Conservation (phyloP, 75 land plant genomes). For the Azolla pinnata region DNA sequence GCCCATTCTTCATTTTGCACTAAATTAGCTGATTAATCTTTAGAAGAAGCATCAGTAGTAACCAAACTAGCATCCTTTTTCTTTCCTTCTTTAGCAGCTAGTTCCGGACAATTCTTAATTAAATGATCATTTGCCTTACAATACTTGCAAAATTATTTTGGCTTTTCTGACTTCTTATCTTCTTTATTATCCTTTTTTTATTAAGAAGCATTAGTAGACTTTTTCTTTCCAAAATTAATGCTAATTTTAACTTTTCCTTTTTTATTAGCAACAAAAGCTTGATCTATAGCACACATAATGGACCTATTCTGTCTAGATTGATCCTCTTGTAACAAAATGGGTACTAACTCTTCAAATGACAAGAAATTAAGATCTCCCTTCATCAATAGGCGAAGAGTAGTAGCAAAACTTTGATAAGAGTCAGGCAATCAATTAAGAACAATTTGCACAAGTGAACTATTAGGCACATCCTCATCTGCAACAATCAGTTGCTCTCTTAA, state of each 20-base stretch:
- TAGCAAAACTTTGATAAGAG: neutral
- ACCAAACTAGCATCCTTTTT: neutral
- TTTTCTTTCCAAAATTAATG: neutral
- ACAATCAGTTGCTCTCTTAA: neutral
- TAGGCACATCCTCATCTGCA: neutral
- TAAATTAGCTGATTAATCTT: neutral
- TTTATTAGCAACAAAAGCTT: constrained; percentile 2
- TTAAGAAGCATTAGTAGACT: neutral
- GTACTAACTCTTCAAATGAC: neutral
- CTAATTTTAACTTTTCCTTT: neutral
- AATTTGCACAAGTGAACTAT: constrained; percentile 5
- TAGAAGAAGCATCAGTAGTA: constrained; percentile 1
- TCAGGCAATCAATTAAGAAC: constrained; percentile 1
- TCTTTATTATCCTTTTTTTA: neutral
- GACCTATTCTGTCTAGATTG: constrained; percentile 3
- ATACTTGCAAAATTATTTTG: neutral
- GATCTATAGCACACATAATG: constrained; percentile 1
- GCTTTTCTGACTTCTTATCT: neutral
- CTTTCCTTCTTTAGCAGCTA: neutral
- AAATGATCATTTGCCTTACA: constrained; percentile 1
- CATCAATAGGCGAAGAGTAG: neutral
- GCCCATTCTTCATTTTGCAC: neutral
- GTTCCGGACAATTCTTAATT: neutral
- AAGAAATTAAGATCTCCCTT: neutral
- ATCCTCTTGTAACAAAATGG: constrained; percentile 4